A percentile compares a stretch with the other conserved stretches of the same genome.
phyloP scores from a whole-genome alignment of 371 early-diverging fungal species.

The Mucor sp. region DNA sequence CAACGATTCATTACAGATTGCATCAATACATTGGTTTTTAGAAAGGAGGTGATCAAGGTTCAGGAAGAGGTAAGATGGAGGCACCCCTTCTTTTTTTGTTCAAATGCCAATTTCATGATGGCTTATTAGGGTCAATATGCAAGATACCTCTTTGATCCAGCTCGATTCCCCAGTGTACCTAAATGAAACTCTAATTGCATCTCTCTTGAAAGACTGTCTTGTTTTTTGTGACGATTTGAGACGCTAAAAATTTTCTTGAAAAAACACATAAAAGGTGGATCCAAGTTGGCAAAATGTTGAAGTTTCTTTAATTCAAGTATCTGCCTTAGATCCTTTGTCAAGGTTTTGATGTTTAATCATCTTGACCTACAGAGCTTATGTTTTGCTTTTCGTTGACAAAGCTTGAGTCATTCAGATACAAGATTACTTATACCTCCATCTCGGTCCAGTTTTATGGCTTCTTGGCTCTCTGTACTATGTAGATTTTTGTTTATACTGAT shows the following conservation, averaged over 20 bases:
- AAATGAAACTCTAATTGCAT: not conserved
- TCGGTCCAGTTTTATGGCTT: constrained; percentile 28
- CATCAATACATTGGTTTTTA: constrained; percentile 21
- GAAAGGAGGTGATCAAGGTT: constrained; percentile 19
- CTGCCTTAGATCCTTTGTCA: constrained; percentile 57
- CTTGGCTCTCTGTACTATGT: constrained; percentile 3
- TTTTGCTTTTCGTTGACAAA: constrained; percentile 44
- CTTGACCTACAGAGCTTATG: constrained; percentile 25
- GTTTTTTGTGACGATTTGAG: constrained; percentile 1
- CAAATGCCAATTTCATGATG: too few relatives aligned
- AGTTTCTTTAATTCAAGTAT: constrained; percentile 28
- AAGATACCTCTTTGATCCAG: constrained; percentile 21
- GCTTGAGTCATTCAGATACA: constrained; percentile 54
- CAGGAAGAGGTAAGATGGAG: constrained; percentile 14
- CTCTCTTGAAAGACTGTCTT: not conserved
- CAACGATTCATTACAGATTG: constrained; percentile 23
- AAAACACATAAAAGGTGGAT: constrained; percentile 4
- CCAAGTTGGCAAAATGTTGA: constrained; percentile 5
- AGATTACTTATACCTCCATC: constrained; percentile 48
- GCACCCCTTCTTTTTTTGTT: too few relatives aligned
- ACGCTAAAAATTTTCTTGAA: not conserved
- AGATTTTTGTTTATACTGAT: not conserved
- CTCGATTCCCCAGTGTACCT: constrained; percentile 12
- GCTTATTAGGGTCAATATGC: not conserved
- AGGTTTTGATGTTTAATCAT: constrained; percentile 13